Conservation (phyloP, 2,329 filamentous ascomycete species). For the Aphanocladium album region DNA sequence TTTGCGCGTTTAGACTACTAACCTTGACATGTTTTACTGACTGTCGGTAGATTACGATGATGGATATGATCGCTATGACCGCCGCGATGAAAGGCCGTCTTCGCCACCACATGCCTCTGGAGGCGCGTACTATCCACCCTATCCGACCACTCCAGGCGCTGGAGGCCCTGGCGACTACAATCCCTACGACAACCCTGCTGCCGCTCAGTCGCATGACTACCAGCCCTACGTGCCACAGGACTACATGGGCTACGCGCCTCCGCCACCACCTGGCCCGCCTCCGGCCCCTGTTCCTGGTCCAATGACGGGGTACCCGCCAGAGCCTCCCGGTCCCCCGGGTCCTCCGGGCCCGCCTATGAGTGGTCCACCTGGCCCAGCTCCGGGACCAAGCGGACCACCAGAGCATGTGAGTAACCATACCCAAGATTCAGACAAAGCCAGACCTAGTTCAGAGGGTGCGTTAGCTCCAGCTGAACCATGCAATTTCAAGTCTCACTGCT, state of each 20-base stretch:
- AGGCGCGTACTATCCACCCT: constrained; percentile 44
- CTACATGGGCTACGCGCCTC: constrained; percentile 36
- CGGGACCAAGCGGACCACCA: constrained; percentile 23
- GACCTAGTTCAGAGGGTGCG: constrained; percentile 32
- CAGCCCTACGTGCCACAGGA: constrained; percentile 39
- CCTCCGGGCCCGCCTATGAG: constrained; percentile 23
- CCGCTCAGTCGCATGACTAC: constrained; percentile 31
- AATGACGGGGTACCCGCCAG: constrained; percentile 21
- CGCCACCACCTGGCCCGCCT: constrained; percentile 31
- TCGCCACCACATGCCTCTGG: constrained; percentile 48
- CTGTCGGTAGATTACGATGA: constrained; percentile 29
- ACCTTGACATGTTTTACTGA: constrained; percentile 11
- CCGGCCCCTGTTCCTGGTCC: constrained; percentile 15
- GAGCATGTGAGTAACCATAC: constrained; percentile 41
- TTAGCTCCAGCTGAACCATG: constrained; percentile 19
- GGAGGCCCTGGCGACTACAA: constrained; percentile 26
- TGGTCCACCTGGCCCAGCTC: constrained; percentile 30
- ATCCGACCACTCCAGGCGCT: constrained; percentile 27
- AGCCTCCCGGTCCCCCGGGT: constrained; percentile 18
- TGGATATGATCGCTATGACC: constrained; percentile 35
- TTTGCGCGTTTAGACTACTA: neutral
- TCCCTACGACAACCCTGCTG: constrained; percentile 31
- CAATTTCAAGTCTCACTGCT: constrained; percentile 14
- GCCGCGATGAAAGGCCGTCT: constrained; percentile 33
- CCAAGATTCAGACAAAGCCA: constrained; percentile 22